These are phyloP conservation scores for Rhodotorula sp. DNA, from an alignment of 1,284 basidiomycete species.

Conservation along the genomic window DNA sequence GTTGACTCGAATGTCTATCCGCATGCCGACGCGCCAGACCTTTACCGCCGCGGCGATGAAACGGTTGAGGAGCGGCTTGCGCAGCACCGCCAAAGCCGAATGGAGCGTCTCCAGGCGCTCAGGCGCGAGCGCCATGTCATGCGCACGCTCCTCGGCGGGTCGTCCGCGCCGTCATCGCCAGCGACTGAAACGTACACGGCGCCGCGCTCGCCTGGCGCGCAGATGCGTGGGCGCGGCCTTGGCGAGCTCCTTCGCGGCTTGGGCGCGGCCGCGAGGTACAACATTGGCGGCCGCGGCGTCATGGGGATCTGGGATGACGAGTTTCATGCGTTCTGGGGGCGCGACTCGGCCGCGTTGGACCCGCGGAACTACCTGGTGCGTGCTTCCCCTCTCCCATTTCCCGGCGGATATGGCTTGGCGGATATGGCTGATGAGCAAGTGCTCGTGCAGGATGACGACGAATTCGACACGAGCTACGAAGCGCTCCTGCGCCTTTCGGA, in stretches of 20 bases:
- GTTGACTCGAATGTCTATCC: no score
- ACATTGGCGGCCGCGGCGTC: neutral
- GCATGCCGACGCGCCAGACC: neutral
- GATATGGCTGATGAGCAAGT: neutral
- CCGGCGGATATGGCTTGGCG: neutral
- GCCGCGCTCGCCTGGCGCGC: constrained; percentile 20
- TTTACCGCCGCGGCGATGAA: neutral
- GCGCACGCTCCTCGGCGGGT: constrained; percentile 14
- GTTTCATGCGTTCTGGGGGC: constrained; percentile 15
- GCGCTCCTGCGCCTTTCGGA: constrained; percentile 37
- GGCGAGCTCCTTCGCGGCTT: constrained; percentile 30
- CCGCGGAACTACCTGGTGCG: constrained; percentile 38
- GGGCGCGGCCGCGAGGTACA: neutral
- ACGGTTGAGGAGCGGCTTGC: constrained; percentile 15
- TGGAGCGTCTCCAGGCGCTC: constrained; percentile 18
- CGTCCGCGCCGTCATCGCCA: no score
- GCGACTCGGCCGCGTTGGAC: constrained; percentile 30
- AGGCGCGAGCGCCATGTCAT: constrained; percentile 24
- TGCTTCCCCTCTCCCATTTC: neutral
- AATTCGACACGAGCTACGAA: constrained; percentile 40
- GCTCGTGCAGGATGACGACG: constrained; percentile 29
- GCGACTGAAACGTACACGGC: neutral
- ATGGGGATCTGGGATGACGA: constrained; percentile 34
- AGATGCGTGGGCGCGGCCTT: constrained; percentile 2
- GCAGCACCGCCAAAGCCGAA: constrained; percentile 9